Conservation (phyloP, 106 monocot species). For the Dendrobium officinale region DNA sequence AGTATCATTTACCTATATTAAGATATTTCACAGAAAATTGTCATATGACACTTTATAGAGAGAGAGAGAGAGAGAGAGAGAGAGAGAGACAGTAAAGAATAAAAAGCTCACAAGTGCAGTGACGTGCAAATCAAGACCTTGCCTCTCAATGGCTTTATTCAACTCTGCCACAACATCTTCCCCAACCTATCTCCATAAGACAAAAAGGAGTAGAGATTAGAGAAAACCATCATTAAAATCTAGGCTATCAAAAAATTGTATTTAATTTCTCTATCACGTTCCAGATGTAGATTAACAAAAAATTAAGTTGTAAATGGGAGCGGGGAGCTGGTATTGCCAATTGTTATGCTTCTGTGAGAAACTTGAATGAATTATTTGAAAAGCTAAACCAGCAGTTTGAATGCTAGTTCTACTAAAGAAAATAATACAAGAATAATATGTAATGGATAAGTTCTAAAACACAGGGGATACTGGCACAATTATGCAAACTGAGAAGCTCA, state of each 20-base stretch:
- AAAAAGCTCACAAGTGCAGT: constrained; percentile 38
- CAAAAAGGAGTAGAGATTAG: background rate
- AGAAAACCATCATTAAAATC: background rate
- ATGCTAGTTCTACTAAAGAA: background rate
- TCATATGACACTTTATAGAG: background rate
- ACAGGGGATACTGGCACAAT: no score
- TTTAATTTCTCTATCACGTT: background rate
- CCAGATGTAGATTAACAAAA: background rate
- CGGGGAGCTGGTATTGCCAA: background rate
- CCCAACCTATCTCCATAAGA: constrained; percentile 23
- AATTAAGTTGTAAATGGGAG: background rate
- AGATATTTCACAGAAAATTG: constrained; percentile 3
- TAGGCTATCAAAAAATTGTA: background rate
- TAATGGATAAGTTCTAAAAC: no score
- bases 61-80: background rate
- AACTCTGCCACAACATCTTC: constrained; percentile 56
- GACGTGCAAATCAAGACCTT: constrained; percentile 59
- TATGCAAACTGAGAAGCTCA: no score
- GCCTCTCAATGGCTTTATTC: constrained; percentile 52
- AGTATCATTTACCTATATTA: constrained; percentile 44
- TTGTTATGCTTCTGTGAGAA: background rate
- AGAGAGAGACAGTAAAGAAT: background rate
- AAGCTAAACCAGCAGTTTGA: background rate
- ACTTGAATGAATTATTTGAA: background rate
- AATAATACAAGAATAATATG: background rate